phyloP scores from a whole-genome alignment of 2,329 filamentous ascomycete genomes.

The Plectosphaerella sp. region DNA sequence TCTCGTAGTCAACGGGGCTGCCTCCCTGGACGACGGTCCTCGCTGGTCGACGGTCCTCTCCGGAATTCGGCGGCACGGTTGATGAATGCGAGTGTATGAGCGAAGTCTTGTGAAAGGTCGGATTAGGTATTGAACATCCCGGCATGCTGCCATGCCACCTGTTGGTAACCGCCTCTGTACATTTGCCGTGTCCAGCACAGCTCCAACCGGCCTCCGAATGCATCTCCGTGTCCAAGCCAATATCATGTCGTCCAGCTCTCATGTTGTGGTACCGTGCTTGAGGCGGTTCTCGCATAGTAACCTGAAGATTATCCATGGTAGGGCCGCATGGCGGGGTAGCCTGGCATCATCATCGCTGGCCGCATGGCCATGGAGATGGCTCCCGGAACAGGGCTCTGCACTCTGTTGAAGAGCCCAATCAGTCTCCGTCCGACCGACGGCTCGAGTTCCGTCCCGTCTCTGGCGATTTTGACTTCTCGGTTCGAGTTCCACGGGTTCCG shows the following conservation, averaged over 20 bases:
- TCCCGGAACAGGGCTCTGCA: constrained; percentile 29
- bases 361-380: constrained; percentile 17
- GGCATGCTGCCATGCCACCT: not conserved
- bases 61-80: too few species aligned
- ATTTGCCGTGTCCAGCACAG: constrained; percentile 6
- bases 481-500: constrained; percentile 95
- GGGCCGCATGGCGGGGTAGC: constrained; percentile 30
- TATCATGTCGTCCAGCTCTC: not conserved
- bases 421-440: constrained; percentile 73
- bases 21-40: too few species aligned
- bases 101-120: constrained; percentile 2
- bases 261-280: not conserved
- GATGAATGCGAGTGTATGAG: too few species aligned
- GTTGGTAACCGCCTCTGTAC: too few species aligned
- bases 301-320: constrained; percentile 22
- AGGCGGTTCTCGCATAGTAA: not conserved
- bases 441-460: constrained; percentile 91
- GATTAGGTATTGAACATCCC: constrained; percentile 5
- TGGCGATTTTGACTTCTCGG: constrained; percentile 90
- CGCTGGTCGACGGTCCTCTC: too few species aligned
- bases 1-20: too few species aligned
- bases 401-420: constrained; percentile 70
- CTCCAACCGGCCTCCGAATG: too few species aligned
- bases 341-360: constrained; percentile 28
- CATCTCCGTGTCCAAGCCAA: not conserved